These are phyloP conservation scores for Mucuna pruriens DNA, from an alignment of 306 rosid genomes.

Conservation along the genomic window DNA sequence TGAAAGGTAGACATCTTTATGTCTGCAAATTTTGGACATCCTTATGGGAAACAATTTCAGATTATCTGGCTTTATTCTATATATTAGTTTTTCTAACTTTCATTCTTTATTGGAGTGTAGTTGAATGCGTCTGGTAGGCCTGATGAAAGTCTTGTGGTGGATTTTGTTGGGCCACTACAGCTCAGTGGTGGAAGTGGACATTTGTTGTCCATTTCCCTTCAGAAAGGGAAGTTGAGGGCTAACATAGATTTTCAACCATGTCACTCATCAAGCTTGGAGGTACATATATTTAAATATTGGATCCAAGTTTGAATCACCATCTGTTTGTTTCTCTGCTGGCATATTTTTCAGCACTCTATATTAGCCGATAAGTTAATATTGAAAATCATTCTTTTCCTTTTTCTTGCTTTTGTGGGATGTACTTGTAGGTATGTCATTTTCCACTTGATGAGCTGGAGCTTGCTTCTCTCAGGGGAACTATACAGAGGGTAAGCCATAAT, in stretches of 20 bases:
- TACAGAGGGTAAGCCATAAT: constrained; percentile 73
- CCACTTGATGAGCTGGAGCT: constrained; percentile 92
- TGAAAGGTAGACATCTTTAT: constrained; percentile 4
- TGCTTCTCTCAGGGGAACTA: constrained; percentile 89
- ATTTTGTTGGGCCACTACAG: constrained; percentile 76
- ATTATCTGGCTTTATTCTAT: constrained; percentile 10
- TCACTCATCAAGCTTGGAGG: constrained; percentile 93
- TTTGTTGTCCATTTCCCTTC: constrained; percentile 69
- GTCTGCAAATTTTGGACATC: not conserved
- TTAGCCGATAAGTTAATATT: not conserved
- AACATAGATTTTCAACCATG: constrained; percentile 64
- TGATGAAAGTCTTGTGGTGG: constrained; percentile 84
- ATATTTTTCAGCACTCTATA: constrained; percentile 22
- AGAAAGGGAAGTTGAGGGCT: constrained; percentile 82
- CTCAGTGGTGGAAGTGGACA: constrained; percentile 65
- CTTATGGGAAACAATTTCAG: constrained; percentile 16
- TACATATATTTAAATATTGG: constrained; percentile 43
- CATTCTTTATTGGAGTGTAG: constrained; percentile 54
- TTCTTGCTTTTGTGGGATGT: constrained; percentile 13
- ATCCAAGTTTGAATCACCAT: constrained; percentile 23
- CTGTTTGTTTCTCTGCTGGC: constrained; percentile 30
- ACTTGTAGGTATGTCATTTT: constrained; percentile 70
- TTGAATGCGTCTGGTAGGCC: constrained; percentile 90
- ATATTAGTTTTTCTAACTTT: constrained; percentile 30
- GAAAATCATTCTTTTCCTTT: constrained; percentile 17